A percentile compares a stretch with the other conserved stretches of the same genome.
These are phyloP conservation scores for Talaromyces sp. DNA, from an alignment of 2,329 filamentous ascomycete genomes.

Conservation along the genomic window DNA sequence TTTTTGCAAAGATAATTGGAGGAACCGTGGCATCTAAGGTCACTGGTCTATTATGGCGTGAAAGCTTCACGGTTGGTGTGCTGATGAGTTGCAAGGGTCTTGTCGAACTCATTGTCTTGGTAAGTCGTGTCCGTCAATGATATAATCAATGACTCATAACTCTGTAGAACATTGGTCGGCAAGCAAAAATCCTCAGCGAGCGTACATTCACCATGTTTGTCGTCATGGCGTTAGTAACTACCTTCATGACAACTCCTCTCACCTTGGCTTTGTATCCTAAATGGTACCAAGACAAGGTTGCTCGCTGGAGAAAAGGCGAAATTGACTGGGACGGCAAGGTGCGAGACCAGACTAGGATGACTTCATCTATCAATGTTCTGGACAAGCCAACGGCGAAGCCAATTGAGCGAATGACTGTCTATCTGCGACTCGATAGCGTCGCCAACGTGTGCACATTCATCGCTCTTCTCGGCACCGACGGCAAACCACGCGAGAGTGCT, in stretches of 20 bases:
- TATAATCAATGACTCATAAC: conserved; percentile 1
- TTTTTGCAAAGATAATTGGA: conserved; percentile 78
- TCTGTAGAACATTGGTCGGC: conserved; percentile 68
- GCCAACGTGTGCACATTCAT: conserved; percentile 77
- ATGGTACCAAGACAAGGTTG: conserved; percentile 70
- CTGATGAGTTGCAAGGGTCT: conserved; percentile 97
- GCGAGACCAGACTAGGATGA: conserved; percentile 25
- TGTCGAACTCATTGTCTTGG: conserved; percentile 90
- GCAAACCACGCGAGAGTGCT: conserved; percentile 33
- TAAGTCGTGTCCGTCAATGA: conserved; percentile 43
- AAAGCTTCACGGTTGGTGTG: conserved; percentile 80
- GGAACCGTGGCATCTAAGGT: conserved; percentile 72
- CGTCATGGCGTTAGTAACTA: conserved; percentile 86
- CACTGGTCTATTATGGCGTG: conserved; percentile 80
- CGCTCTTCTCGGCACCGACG: conserved; percentile 65
- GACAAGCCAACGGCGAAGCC: conserved; percentile 45
- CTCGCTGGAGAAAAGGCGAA: conserved; percentile 74
- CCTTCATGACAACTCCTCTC: conserved; percentile 76
- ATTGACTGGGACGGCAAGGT: conserved; percentile 79
- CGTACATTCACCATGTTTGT: conserved; percentile 91
- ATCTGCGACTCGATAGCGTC: conserved; percentile 79
- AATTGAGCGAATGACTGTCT: conserved; percentile 68
- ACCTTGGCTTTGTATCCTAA: conserved; percentile 70
- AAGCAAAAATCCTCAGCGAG: conserved; percentile 74
- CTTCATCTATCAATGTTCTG: conserved; percentile 22